These are phyloP conservation scores for Apostasia ramifera DNA, from an alignment of 106 monocot genomes.

Conservation along the genomic window DNA sequence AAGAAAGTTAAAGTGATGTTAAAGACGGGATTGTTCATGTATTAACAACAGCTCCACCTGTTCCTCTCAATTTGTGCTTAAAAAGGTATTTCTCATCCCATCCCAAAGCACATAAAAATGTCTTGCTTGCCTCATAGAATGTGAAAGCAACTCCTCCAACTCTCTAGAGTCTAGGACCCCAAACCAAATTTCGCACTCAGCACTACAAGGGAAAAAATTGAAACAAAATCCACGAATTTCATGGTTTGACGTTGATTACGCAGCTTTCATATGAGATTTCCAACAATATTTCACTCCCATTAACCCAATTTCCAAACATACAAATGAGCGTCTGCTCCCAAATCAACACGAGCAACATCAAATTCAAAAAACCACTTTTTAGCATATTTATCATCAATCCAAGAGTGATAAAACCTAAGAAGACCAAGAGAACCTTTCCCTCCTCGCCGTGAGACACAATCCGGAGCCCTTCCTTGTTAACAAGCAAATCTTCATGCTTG, in stretches of 20 bases:
- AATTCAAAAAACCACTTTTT: not conserved
- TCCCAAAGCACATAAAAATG: no score
- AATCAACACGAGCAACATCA: not conserved
- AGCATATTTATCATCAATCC: not conserved
- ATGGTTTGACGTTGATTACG: not conserved
- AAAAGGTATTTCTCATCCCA: no score
- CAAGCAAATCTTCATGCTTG: constrained; percentile 74
- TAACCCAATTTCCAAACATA: not conserved
- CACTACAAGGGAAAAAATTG: no score
- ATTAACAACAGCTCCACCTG: no score
- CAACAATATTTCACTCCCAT: not conserved
- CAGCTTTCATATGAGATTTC: not conserved
- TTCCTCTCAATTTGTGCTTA: no score
- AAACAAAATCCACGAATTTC: not conserved
- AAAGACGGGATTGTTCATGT: no score
- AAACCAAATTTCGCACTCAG: no score
- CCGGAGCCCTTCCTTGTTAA: constrained; percentile 83
- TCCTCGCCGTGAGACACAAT: constrained; percentile 57
- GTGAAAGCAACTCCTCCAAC: no score
- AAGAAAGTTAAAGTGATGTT: no score
- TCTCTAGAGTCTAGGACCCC: no score
- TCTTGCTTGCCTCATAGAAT: no score
- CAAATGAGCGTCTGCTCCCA: not conserved
- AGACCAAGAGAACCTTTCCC: constrained; percentile 31
- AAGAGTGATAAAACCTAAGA: not conserved